Evolutionary conservation across 768 basidiomycete species (phyloP).

Genomic region (Leccinum aurantiacum): DNA sequence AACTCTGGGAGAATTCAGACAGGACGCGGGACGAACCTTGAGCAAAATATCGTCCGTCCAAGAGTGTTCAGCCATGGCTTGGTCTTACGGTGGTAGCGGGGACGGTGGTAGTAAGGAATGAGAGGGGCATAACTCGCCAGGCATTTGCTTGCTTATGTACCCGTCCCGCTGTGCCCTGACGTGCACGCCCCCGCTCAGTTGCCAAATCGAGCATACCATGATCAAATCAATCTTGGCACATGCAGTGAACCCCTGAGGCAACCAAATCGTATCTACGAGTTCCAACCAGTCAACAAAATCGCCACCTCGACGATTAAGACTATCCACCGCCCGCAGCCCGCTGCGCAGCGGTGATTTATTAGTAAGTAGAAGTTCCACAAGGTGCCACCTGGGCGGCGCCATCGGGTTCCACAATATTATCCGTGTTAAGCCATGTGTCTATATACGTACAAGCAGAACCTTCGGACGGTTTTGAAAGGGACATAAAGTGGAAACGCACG

Average conservation of each 20-base stretch:
- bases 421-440: constrained; percentile 39
- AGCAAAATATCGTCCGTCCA: constrained; percentile 83
- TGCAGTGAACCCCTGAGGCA: neutral
- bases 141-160: constrained; percentile 34
- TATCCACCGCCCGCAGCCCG: neutral
- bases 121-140: constrained; percentile 16
- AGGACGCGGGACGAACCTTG: constrained; percentile 50
- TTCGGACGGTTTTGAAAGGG: no score
- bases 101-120: constrained; percentile 12
- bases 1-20: neutral
- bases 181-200: constrained; percentile 17
- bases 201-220: constrained; percentile 8
- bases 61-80: constrained; percentile 47
- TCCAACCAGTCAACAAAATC: neutral
- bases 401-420: constrained; percentile 44
- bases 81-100: neutral
- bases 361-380: neutral
- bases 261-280: neutral
- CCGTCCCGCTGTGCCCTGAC: constrained; percentile 17
- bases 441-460: no score
- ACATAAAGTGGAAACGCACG: no score
- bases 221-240: neutral
- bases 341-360: neutral
- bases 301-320: neutral
- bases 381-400: neutral